These are phyloP conservation scores for Aspergillus coremiiformis DNA, from an alignment of 495 filamentous ascomycete species.

Conservation along the genomic window DNA sequence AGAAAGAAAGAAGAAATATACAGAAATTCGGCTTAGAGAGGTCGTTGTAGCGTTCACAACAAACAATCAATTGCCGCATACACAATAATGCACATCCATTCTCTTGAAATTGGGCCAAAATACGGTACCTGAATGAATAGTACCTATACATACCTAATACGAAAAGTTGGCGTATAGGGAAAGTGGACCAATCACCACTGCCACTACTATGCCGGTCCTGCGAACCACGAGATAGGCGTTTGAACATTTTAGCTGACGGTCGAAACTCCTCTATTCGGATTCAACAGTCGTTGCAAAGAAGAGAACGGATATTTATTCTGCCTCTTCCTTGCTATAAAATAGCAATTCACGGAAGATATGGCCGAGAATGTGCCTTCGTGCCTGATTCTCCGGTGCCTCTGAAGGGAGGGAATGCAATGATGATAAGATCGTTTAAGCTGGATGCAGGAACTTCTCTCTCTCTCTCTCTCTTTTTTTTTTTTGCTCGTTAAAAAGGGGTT, in stretches of 20 bases:
- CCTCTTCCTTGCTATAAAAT: slow-evolving; percentile 5
- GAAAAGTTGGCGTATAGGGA: slow-evolving; percentile 58
- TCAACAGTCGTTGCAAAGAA: neutral
- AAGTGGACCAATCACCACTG: slow-evolving; percentile 32
- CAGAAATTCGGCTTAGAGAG: neutral
- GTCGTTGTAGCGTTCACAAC: too few relatives aligned
- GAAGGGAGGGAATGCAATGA: slow-evolving; percentile 21
- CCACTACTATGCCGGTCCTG: slow-evolving; percentile 28
- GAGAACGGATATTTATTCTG: neutral
- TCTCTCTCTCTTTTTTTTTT: too few relatives aligned
- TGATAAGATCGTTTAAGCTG: slow-evolving; percentile 17
- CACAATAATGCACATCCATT: neutral
- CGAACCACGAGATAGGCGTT: slow-evolving; percentile 33
- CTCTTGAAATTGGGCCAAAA: slow-evolving; percentile 7
- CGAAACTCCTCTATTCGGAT: neutral
- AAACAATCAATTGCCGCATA: neutral
- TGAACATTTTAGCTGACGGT: slow-evolving; percentile 33
- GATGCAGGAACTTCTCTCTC: slow-evolving; percentile 7
- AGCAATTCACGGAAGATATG: slow-evolving; percentile 5
- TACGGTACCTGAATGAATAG: too few relatives aligned
- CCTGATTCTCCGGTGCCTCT: slow-evolving; percentile 13
- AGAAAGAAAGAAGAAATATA: neutral
- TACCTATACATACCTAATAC: slow-evolving; percentile 66
- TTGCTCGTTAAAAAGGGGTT: too few relatives aligned
- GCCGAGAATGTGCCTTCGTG: slow-evolving; percentile 13